phyloP scores from a whole-genome alignment of 2,329 filamentous ascomycete species.

The Apiospora aurea region DNA sequence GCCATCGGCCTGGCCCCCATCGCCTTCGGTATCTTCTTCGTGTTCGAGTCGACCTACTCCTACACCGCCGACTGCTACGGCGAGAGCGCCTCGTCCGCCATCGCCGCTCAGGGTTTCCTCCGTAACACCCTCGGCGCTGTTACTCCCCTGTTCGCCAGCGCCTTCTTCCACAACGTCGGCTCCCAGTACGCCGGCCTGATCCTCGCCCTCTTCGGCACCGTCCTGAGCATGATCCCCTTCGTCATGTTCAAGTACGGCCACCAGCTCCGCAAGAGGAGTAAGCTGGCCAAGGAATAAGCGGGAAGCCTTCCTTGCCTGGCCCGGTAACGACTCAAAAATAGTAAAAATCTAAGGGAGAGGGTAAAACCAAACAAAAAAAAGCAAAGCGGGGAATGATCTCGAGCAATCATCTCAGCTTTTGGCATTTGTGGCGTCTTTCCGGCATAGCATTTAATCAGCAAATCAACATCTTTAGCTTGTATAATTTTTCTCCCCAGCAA shows the following conservation, averaged over 20 bases:
- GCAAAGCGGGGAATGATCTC: neutral
- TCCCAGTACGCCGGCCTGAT: slow-evolving; percentile 60
- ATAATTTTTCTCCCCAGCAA: slow-evolving; percentile 5
- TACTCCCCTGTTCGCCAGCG: slow-evolving; percentile 57
- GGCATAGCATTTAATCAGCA: slow-evolving; percentile 1
- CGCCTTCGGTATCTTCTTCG: slow-evolving; percentile 61
- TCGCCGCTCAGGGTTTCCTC: slow-evolving; percentile 60
- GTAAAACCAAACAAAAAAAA: neutral
- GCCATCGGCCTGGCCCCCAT: slow-evolving; percentile 57
- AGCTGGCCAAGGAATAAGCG: slow-evolving; percentile 39
- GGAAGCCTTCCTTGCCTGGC: no score
- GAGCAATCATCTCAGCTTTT: neutral
- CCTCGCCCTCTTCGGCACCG: slow-evolving; percentile 52
- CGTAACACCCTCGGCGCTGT: slow-evolving; percentile 60
- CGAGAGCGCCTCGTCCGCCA: slow-evolving; percentile 43
- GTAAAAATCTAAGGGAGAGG: neutral
- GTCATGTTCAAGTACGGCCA: slow-evolving; percentile 52
- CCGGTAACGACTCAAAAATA: neutral
- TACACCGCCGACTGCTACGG: slow-evolving; percentile 62
- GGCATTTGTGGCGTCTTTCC: neutral
- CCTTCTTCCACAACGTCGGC: slow-evolving; percentile 61
- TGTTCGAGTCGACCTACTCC: slow-evolving; percentile 47
- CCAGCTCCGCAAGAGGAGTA: slow-evolving; percentile 46
- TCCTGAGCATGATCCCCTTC: slow-evolving; percentile 45
- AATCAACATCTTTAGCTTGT: neutral